Base-by-base conservation (phyloP, 2,329 filamentous ascomycete species). In the Ceratocystis huliohia region DNA sequence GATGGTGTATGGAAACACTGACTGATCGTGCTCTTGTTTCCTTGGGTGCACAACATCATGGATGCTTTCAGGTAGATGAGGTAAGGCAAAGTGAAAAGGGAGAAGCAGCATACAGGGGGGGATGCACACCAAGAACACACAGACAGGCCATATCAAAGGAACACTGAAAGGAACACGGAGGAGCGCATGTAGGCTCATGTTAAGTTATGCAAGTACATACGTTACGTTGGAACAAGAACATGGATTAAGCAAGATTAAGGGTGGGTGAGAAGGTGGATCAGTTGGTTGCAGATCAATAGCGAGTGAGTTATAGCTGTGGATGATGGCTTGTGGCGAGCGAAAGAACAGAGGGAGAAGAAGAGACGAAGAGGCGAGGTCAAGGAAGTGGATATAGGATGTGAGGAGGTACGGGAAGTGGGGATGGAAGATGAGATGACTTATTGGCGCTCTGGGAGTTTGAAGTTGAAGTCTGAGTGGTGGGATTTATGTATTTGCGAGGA, bases 191-290 rank as follows among this genome's bases (percentile, higher is more conserved):
- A n/a, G 17, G 20, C 45, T 48, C 45, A 48, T 20, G 17, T 20
- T 20, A 20, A n/a, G 45, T 41, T 48, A 48, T 20, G 8, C 48
- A 30, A 22, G 53, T 17, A 57, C 25, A 57, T 15, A 30, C 5
- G 53, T 41, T 41, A 41, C 37, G 37, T 41, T 41, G 37, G 37
- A 30, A 57, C 22, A 57, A 8, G 48, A 20, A 30, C 53, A 30
- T 57, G 53, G 53, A n/a, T 57, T 30, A 1, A 30, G 10, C 22
- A 57, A 57, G 53, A 57, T 57, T 57, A 57, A 57, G 53, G 53
- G 20, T 57, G 50, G 50, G 22, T n/a, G 53, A 28, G 30, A 57
- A 30, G 53, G 53, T 57, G 53, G 53, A 28, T 57, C 53, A 57
- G 15, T 33, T 33, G 13, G 8, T 25, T 50, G 53, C 53, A 57